Evolutionary conservation across 208 protist species (phyloP).

Genomic region (Phytomonas serpens): DNA sequence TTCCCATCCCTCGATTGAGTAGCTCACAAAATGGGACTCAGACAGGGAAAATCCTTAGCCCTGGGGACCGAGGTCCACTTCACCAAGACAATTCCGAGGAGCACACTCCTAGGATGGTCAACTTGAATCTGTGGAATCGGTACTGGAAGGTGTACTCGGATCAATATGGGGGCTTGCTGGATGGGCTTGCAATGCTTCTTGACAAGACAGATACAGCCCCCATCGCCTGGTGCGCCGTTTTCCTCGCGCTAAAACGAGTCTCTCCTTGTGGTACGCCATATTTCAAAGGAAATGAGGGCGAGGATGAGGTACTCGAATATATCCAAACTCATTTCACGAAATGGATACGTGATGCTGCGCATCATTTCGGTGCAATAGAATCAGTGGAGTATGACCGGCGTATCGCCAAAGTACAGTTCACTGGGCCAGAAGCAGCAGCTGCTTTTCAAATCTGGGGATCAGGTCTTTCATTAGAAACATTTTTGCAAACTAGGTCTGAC

Average conservation of each 20-base stretch:
- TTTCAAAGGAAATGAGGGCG: background rate
- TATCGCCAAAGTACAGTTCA: slow-evolving; percentile 56
- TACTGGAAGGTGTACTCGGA: slow-evolving; percentile 44
- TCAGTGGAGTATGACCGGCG: slow-evolving; percentile 18
- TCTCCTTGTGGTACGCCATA: background rate
- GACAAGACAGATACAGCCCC: background rate
- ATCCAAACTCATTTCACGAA: background rate
- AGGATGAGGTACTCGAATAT: background rate
- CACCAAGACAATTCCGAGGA: background rate
- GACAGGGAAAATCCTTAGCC: background rate
- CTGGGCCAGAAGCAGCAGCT: slow-evolving; percentile 30
- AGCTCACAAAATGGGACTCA: background rate
- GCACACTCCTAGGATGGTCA: slow-evolving; percentile 15
- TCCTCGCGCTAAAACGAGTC: slow-evolving; percentile 10
- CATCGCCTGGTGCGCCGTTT: slow-evolving; percentile 11
- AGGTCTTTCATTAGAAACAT: slow-evolving; percentile 11
- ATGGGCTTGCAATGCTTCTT: slow-evolving; percentile 13
- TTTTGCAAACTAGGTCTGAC: background rate
- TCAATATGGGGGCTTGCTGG: slow-evolving; percentile 18
- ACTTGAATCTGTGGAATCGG: slow-evolving; percentile 45
- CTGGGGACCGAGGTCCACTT: background rate
- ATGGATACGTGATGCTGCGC: slow-evolving; percentile 15
- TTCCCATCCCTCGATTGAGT: background rate
- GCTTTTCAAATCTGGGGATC: slow-evolving; percentile 28
- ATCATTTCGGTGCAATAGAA: slow-evolving; percentile 53